These are phyloP conservation scores for Zea mays DNA, from an alignment of 176 grass and related monocot species.

Conservation along the genomic window Zm-B73-REFERENCE-NAM-5.0 NC_050096.1:83407501-83408000, in stretches of 20 bases:
- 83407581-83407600: constrained; percentile 33
- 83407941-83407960: constrained; percentile 99
- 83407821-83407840: constrained; percentile 86
- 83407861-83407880: constrained; percentile 24
- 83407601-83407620: constrained; percentile 99
- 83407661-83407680: constrained; percentile 88
- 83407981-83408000: constrained; percentile 63
- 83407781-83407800: constrained; percentile 56
- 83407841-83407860: constrained; percentile 72
- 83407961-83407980: constrained; percentile 86
- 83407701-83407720: constrained; percentile 99
- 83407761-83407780: constrained; percentile 64
- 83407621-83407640: constrained; percentile 85
- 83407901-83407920: constrained; percentile 15
- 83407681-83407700: constrained; percentile 93
- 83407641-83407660: constrained; percentile 68
- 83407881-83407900: constrained; percentile 28
- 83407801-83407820: constrained; percentile 72
- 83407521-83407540: constrained; percentile 41
- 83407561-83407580: constrained; percentile 25
- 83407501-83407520: constrained; percentile 56
- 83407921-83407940: constrained; percentile 12
- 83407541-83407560: constrained; percentile 41
- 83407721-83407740: constrained; percentile 92
- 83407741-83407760: constrained; percentile 71